Base-by-base conservation (phyloP, 2,329 filamentous ascomycete species). In the Fusarium sp. region DNA sequence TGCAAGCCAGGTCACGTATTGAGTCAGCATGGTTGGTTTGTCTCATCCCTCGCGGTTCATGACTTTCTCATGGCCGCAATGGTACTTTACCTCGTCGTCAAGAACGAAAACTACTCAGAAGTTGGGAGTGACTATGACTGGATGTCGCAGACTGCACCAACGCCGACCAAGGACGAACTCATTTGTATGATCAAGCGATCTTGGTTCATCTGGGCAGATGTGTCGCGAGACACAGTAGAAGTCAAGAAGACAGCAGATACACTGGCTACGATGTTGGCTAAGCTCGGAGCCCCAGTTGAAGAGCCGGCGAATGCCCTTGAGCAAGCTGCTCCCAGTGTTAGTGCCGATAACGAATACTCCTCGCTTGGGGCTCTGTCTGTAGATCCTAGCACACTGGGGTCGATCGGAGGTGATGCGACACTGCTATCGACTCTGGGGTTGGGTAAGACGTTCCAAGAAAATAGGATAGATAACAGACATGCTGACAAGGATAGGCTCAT, bases 31-130 rank as follows among this genome's bases (percentile, higher is more conserved):
- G 83, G 84, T 9, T 90, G 88, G 86, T 90, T 90, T 72, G 77
- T 90, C 25, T 86, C 85, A 6, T 87, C 87, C 1, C 79, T 91
- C 7, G 85, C 86, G 15, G 84, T 88, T 56, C 88, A 90, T 55
- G 89, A 92, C 75, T 91, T 89, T 55, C 80, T 92, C 56, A 83
- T 91, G 5, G 89, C 89, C 1, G 85, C 87, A 60, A 89, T 90
- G 84, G 84, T 91, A 18, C 75, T 92, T 7, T 91, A 88, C 68
- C 80, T 91, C 22, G 79, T 86, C 22, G 76, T 86, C 29, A 83
- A 85, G 69, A 85, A 83, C 74, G 80, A 83, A 25, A 77, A 77
- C 42, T 85, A 84, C 65, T 75, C 77, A 39, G 82, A 85, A 12
- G 75, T 72, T 20, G 81, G 79, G 8, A 78, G 75, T 15, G 75